Base-by-base conservation (phyloP, 108 stramenopile species). In the Fragilaria radians region DNA sequence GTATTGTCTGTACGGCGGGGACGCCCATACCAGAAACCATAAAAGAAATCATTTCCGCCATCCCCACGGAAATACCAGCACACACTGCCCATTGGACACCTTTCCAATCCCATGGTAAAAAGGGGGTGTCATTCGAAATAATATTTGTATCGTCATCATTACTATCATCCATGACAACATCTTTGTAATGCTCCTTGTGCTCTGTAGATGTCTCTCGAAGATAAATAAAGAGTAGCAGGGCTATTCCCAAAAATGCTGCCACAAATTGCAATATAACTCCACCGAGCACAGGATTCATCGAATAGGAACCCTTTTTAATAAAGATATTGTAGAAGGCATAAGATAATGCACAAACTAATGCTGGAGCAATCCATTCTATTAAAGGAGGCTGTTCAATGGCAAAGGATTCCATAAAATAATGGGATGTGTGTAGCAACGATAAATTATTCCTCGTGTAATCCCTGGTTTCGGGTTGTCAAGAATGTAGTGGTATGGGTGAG, bases 301-400 rank as follows among this genome's bases (percentile, higher is more conserved):
- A 57, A 0, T 66, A 59, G 24, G 66, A 68, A 31, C 79, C 85
- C 59, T 86, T 81, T 52, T 86, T 86, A 63, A 86, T 86, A 52
- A 80, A 86, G 32, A 85, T 81, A 60, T 86, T 86, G 71, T 86
- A 86, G 25, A 86, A 57, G 17, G 85, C 85, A 57, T 86, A 86
- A 1, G 77, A 63, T 48, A 74, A 24, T 23, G 85, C 85, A 73
- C 85, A 86, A 29, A 65, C 32, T 5, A 86, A 57, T 25, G 85
- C 85, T 4, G 80, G 79, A n/a, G 59, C 32, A 26, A 86, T 78
- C 85, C 85, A 86, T 29, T 65, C 63, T 2, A n/a, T 42, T 21
- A 83, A 52, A 19, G 71, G 48, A 23, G 78, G 76, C 14, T 58
- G 14, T 11, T 42, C 36, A 7, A 42, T 42, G 36, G 11, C 36